A percentile compares a stretch with the other conserved stretches of the same genome.
Conservation (phyloP, 441 rosid genomes). For the Syzygium syzygioides region DNA sequence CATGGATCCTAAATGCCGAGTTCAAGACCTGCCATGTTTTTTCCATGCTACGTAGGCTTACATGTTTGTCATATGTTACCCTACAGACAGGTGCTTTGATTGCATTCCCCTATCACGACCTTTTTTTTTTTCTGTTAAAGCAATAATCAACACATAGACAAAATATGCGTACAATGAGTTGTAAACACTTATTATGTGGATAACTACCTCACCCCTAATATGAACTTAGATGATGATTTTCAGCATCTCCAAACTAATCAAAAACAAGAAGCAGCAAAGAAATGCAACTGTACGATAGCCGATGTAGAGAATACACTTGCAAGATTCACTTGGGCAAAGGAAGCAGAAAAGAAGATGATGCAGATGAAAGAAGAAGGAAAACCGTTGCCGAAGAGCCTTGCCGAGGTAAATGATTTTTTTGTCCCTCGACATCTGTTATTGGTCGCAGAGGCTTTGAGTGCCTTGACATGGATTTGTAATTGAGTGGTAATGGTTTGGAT, state of each 20-base stretch:
- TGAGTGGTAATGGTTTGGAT: not conserved
- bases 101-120: too few relatives aligned
- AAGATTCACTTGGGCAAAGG: conserved; percentile 83
- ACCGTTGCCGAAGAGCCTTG: conserved; percentile 72
- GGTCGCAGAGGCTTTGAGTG: not conserved
- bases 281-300: conserved; percentile 65
- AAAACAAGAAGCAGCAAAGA: conserved; percentile 81
- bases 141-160: not conserved
- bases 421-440: not conserved
- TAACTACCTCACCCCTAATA: not conserved
- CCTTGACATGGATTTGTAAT: not conserved
- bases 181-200: not conserved
- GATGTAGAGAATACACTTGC: conserved; percentile 82
- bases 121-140: not conserved
- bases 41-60: not conserved
- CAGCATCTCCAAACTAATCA: conserved; percentile 75
- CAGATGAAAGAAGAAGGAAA: conserved; percentile 78
- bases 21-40: not conserved
- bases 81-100: not conserved
- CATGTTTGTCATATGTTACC: not conserved
- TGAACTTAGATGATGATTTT: conserved; percentile 49
- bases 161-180: not conserved
- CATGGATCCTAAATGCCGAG: not conserved
- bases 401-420: conserved; percentile 45
- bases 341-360: conserved; percentile 61